These are phyloP conservation scores for Triticum timopheevii DNA, from an alignment of 176 grass and related monocot species.

Conservation along the genomic window DNA sequence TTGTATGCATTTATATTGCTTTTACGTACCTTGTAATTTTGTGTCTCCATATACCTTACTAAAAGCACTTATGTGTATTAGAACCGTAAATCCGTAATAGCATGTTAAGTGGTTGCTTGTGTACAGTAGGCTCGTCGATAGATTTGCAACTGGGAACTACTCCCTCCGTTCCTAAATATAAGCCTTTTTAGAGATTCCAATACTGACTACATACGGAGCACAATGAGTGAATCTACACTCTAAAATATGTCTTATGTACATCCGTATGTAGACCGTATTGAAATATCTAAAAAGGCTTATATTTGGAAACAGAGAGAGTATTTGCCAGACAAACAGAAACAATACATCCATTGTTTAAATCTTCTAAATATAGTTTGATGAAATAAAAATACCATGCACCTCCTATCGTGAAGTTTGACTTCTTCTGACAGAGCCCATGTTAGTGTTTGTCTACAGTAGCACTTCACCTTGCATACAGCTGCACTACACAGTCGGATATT, in stretches of 20 bases:
- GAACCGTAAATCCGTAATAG: background rate
- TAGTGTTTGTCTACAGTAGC: background rate
- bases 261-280: too few species aligned
- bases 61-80: background rate
- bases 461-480: constrained; percentile 1
- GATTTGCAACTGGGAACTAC: background rate
- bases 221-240: too few species aligned
- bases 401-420: background rate
- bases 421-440: background rate
- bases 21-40: background rate
- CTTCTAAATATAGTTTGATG: background rate
- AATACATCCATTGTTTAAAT: background rate
- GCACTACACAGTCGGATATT: background rate
- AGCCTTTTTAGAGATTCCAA: too few species aligned
- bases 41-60: background rate
- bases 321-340: background rate
- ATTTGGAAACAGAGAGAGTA: background rate
- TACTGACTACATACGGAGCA: too few species aligned
- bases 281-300: too few species aligned
- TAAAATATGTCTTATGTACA: too few species aligned
- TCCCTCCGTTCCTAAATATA: too few species aligned
- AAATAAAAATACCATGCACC: background rate
- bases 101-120: background rate
- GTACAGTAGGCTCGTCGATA: background rate
- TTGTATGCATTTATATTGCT: background rate